Evolutionary conservation across 2,329 filamentous ascomycete genomes (phyloP).

Genomic region (Venturia nashicola): DNA sequence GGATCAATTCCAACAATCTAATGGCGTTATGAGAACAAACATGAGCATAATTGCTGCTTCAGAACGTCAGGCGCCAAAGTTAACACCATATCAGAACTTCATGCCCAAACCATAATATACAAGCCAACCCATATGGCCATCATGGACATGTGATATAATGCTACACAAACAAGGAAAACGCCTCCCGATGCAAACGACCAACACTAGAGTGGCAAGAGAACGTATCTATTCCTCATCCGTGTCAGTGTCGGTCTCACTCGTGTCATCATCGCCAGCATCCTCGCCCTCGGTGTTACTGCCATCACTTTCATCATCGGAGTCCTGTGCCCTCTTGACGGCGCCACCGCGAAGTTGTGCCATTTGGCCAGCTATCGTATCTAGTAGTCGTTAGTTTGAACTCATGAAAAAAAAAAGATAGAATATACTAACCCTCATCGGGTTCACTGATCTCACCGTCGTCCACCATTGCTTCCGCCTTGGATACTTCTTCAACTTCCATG

Average conservation of each 20-base stretch:
- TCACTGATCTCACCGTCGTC: slow-evolving; percentile 95
- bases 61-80: background rate
- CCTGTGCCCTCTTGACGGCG: slow-evolving; percentile 44
- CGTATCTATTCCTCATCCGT: slow-evolving; percentile 25
- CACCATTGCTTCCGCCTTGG: slow-evolving; percentile 66
- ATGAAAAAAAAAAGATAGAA: background rate
- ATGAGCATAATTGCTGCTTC: background rate
- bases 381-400: slow-evolving; percentile 17
- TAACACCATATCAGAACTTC: background rate
- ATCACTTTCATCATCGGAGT: slow-evolving; percentile 47
- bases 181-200: background rate
- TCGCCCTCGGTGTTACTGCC: slow-evolving; percentile 54
- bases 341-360: slow-evolving; percentile 78
- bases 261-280: slow-evolving; percentile 34
- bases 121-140: background rate
- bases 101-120: background rate
- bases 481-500: slow-evolving; percentile 76
- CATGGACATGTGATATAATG: background rate
- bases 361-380: slow-evolving; percentile 81
- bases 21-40: too few relatives aligned
- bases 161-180: background rate
- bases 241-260: slow-evolving; percentile 37
- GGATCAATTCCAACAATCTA: too few relatives aligned
- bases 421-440: slow-evolving; percentile 79
- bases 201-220: background rate